A percentile compares a stretch with the other conserved stretches of the same genome.
Conservation (phyloP, 2,329 filamentous ascomycete species). For the Zalaria obscura region DNA sequence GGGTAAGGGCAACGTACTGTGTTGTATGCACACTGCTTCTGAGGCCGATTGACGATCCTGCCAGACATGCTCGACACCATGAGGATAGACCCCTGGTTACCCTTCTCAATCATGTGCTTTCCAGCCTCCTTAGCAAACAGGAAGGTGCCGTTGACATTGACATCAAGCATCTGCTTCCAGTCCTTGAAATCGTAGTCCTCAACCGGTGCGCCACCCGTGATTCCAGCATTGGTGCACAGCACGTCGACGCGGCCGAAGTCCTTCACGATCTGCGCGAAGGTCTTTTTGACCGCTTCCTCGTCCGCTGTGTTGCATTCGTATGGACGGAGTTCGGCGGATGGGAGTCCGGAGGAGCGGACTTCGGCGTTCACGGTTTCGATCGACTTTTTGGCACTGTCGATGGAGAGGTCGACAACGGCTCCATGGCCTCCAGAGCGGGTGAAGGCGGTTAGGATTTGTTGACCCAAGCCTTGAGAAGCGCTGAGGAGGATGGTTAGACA, state of each 20-base stretch:
- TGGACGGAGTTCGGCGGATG: slow-evolving; percentile 17
- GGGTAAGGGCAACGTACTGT: slow-evolving; percentile 13
- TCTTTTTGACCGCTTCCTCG: slow-evolving; percentile 21
- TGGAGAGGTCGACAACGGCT: slow-evolving; percentile 18
- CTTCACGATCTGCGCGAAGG: slow-evolving; percentile 17
- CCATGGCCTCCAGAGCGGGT: slow-evolving; percentile 17
- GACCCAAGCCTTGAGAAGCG: slow-evolving; percentile 16
- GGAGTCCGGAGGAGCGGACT: slow-evolving; percentile 10
- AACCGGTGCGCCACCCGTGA: slow-evolving; percentile 20
- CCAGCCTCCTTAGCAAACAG: slow-evolving; percentile 22
- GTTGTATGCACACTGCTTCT: slow-evolving; percentile 48
- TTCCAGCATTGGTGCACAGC: slow-evolving; percentile 26
- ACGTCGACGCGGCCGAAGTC: slow-evolving; percentile 24
- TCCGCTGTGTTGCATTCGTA: slow-evolving; percentile 26
- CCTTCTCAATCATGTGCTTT: slow-evolving; percentile 20
- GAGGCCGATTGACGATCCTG: slow-evolving; percentile 64
- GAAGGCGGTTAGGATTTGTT: slow-evolving; percentile 18
- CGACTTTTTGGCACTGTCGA: slow-evolving; percentile 12
- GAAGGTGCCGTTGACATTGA: slow-evolving; percentile 24
- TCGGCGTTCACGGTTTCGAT: slow-evolving; percentile 17
- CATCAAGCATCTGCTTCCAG: slow-evolving; percentile 21
- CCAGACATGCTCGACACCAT: slow-evolving; percentile 52
- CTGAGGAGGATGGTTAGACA: slow-evolving; percentile 3
- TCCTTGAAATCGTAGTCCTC: slow-evolving; percentile 20
- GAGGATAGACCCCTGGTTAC: slow-evolving; percentile 15